A percentile compares a stretch with the other conserved stretches of the same genome.
Conservation (phyloP, 257 asterid species). For the Nicotiana undulata region DNA sequence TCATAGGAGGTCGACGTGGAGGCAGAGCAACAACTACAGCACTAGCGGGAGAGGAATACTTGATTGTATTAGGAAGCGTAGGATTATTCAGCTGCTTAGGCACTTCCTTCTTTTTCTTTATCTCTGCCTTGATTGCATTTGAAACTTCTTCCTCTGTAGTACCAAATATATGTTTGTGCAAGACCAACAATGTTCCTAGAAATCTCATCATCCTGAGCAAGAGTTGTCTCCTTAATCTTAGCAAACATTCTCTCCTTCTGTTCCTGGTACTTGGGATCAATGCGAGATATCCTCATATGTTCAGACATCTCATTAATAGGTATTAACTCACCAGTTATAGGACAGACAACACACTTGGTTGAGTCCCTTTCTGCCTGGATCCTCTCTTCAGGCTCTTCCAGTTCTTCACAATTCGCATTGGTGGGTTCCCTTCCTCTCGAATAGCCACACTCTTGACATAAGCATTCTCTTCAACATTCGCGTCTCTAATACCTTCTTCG, state of each 20-base stretch:
- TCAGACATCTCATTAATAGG: slow-evolving; percentile 85
- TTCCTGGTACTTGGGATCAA: slow-evolving; percentile 88
- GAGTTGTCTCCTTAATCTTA: slow-evolving; percentile 85
- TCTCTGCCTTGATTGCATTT: slow-evolving; percentile 86
- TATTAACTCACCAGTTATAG: slow-evolving; percentile 80
- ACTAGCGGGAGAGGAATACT: slow-evolving; percentile 37
- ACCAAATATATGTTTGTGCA: slow-evolving; percentile 78
- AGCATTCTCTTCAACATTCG: too few relatives aligned
- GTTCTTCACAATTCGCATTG: slow-evolving; percentile 78
- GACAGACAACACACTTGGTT: slow-evolving; percentile 65
- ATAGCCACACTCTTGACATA: slow-evolving; percentile 1
- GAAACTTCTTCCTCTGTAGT: slow-evolving; percentile 95
- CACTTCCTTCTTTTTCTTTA: slow-evolving; percentile 81
- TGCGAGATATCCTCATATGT: slow-evolving; percentile 88
- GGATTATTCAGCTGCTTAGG: slow-evolving; percentile 86
- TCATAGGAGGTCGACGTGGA: slow-evolving; percentile 56
- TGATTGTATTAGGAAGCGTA: slow-evolving; percentile 46
- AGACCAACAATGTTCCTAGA: slow-evolving; percentile 86
- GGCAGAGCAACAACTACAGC: slow-evolving; percentile 51
- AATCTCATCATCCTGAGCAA: slow-evolving; percentile 87
- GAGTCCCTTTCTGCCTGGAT: slow-evolving; percentile 71
- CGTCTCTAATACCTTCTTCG: slow-evolving; percentile 75
- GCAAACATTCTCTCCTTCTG: slow-evolving; percentile 97
- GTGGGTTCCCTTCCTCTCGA: slow-evolving; percentile 60
- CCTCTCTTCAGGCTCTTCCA: slow-evolving; percentile 90